Evolutionary conservation across 2,329 filamentous ascomycete species (phyloP).

Genomic region (Xylaria arbuscula): DNA sequence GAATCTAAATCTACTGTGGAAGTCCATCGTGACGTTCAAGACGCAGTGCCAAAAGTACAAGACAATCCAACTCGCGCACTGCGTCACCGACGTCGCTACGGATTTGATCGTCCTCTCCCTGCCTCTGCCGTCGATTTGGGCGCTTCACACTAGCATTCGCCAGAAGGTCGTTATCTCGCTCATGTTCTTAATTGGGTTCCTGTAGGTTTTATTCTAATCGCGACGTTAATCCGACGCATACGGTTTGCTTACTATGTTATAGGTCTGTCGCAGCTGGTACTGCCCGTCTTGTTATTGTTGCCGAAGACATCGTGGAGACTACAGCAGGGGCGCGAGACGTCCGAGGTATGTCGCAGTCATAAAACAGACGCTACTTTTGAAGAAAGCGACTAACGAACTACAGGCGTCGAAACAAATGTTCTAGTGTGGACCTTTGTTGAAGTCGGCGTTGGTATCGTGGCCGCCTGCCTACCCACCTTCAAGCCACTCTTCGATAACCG

Average conservation of each 20-base stretch:
- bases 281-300: slow-evolving; percentile 4
- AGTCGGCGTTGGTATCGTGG: no score
- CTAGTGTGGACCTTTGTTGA: no score
- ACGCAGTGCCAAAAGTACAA: neutral
- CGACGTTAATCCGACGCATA: neutral
- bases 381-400: no score
- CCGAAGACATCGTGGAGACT: neutral
- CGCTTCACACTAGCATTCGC: neutral
- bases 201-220: slow-evolving; percentile 43
- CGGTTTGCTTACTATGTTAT: neutral
- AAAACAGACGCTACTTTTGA: no score
- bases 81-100: neutral
- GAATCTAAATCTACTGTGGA: neutral
- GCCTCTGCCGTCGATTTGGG: neutral
- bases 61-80: neutral
- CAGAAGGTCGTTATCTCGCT: neutral
- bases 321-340: neutral
- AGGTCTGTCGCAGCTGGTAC: neutral
- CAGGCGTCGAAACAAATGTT: no score
- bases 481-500: no score
- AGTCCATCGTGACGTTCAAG: neutral
- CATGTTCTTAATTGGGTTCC: neutral
- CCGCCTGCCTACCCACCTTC: no score
- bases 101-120: neutral
- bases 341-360: neutral